Evolutionary conservation across 305 asterid species (phyloP).

Genomic region (Nicotiana rustica): DNA sequence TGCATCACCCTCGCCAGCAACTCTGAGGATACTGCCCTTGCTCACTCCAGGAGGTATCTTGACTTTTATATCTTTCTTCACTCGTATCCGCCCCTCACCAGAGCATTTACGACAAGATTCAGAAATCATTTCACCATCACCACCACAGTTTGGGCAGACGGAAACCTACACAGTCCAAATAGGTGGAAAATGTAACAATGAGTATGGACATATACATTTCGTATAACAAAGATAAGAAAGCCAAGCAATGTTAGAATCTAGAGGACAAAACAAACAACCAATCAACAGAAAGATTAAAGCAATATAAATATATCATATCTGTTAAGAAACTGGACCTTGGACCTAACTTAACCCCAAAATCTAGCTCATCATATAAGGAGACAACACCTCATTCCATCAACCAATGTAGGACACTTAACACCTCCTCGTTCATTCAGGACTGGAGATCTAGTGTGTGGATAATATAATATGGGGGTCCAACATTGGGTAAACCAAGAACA

Average conservation of each 20-base stretch:
- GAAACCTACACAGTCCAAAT: slow-evolving; percentile 70
- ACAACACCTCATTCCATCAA: background rate
- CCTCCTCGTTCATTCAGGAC: background rate
- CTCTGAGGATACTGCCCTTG: slow-evolving; percentile 98
- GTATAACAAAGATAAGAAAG: background rate
- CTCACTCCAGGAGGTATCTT: slow-evolving; percentile 99
- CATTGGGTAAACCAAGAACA: background rate
- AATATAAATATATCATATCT: background rate
- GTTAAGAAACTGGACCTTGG: background rate
- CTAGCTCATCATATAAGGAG: background rate
- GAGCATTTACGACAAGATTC: slow-evolving; percentile 97
- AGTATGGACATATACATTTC: background rate
- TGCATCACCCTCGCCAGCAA: slow-evolving; percentile 99
- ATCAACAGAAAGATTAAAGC: background rate
- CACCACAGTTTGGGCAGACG: slow-evolving; percentile 97
- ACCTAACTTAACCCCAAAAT: background rate
- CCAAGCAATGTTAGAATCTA: background rate
- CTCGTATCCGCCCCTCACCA: slow-evolving; percentile 88
- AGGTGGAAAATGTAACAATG: slow-evolving; percentile 26
- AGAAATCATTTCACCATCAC: slow-evolving; percentile 95
- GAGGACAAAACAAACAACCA: slow-evolving; percentile 30
- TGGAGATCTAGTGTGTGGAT: background rate
- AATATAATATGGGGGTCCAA: background rate
- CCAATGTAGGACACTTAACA: background rate
- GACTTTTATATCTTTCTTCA: slow-evolving; percentile 91